Base-by-base conservation (phyloP, 495 filamentous ascomycete species). In the Aspergillus kassunensis region DNA sequence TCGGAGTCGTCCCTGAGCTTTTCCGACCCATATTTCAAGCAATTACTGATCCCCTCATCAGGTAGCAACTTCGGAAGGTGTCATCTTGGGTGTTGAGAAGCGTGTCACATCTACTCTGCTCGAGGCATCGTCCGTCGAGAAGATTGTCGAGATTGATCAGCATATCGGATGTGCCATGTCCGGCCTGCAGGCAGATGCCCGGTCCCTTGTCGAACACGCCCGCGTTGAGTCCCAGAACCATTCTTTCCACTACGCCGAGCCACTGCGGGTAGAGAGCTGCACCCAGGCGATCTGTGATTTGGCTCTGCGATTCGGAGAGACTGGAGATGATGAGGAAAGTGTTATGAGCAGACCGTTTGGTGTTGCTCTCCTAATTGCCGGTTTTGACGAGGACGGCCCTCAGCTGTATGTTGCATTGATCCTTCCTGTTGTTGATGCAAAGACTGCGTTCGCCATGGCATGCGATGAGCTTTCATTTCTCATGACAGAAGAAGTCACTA, bases 111-210 rank as follows among this genome's bases (percentile, higher is more conserved):
- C 89, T 45, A 90, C 90, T 20, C 89, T 98, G 30, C 89, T 98
- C 59, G 93, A 97, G 71, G 92, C 93, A 18, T 92, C 87, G 20
- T 96, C 90, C 31, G 93, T 98, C 60, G 93, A 98, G 72, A 98
- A 98, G 80, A 97, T 98, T 58, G 93, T 98, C 65, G 92, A 97
- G 67, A 97, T 98, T 74, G 93, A 98, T 77, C 82, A 86, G 56
- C 93, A 98, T 77, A 95, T 98, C 60, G 93, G 93, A 44, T 97
- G 93, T 75, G 95, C 93, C 71, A 98, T 97, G 95, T 90, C 85
- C 50, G 93, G 93, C 16, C 79, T 98, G 52, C 93, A 98, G 74
- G 93, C 93, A 55, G 93, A 98, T 73, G 93, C 93, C 33, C 85
- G 93, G 42, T 88, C 84, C 67, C 91, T 98, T 82, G 84, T 98